A percentile compares a stretch with the other conserved stretches of the same genome.
Evolutionary conservation across 495 filamentous ascomycete genomes (phyloP).

Genomic region (Letharia lupina): DNA sequence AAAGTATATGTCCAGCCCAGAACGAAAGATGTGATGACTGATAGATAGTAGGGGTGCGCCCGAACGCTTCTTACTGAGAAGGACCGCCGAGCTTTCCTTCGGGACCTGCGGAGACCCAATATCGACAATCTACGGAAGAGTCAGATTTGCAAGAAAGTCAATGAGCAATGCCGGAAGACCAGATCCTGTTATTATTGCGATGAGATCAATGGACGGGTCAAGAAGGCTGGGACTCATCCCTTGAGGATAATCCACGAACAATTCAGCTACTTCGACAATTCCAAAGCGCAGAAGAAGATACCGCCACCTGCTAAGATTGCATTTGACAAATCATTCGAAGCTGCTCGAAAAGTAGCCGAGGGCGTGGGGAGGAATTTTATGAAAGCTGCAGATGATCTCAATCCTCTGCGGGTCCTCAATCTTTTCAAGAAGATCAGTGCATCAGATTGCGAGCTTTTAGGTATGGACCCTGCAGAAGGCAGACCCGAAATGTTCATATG

Average conservation of each 20-base stretch:
- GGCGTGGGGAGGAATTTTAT: slow-evolving; percentile 86
- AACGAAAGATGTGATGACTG: neutral
- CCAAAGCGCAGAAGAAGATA: slow-evolving; percentile 73
- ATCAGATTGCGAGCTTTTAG: slow-evolving; percentile 81
- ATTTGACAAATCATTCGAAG: slow-evolving; percentile 76
- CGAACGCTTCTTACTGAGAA: slow-evolving; percentile 69
- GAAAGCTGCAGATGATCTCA: slow-evolving; percentile 89
- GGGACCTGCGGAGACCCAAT: slow-evolving; percentile 66
- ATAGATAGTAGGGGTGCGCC: slow-evolving; percentile 51
- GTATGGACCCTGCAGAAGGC: slow-evolving; percentile 76
- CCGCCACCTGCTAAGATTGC: slow-evolving; percentile 66
- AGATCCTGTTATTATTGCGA: slow-evolving; percentile 68
- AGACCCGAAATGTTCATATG: slow-evolving; percentile 96
- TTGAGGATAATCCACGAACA: slow-evolving; percentile 93
- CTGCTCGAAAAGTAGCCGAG: slow-evolving; percentile 60
- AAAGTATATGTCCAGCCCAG: slow-evolving; percentile 41
- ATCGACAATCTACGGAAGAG: slow-evolving; percentile 78
- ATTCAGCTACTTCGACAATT: slow-evolving; percentile 76
- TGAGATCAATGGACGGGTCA: slow-evolving; percentile 76
- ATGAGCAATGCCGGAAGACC: slow-evolving; percentile 78
- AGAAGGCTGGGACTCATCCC: slow-evolving; percentile 66
- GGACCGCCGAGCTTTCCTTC: slow-evolving; percentile 62
- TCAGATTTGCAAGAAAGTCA: slow-evolving; percentile 76
- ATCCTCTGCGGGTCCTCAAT: slow-evolving; percentile 79
- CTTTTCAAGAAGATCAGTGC: slow-evolving; percentile 81